Evolutionary conservation across 106 monocot species (phyloP), one percentile per base, ranked within the genome.

Genomic region (Allium fistulosum): DNA sequence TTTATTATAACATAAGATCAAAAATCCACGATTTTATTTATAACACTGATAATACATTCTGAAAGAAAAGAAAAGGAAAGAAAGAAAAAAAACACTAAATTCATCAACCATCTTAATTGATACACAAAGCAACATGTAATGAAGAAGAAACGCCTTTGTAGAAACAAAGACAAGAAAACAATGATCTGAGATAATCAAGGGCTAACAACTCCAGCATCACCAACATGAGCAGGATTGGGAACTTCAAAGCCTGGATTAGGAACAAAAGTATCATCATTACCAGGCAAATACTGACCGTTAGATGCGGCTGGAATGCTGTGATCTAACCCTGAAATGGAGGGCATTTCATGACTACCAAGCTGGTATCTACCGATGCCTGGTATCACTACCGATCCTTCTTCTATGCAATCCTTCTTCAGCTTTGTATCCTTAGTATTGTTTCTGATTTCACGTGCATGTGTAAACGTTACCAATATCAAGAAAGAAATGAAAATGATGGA

Each of bases 211-310:
- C 18, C 11, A 17, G 0, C 56, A 57, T 59, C 9, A 18, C 4
- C 59, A 17, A n/a, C 56, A 57, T 59, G 59, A 18, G 59, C 59
- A 17, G 77, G 77, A 37, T 72, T 78, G 66, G 77, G 77, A 22
- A 78, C 46, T n/a, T 78, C 77, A 47, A 48, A 72, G 0, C 77
- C 72, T 4, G 77, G 72, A 48, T 78, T 78, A 17, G 77, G 77
- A 28, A 78, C 77, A 49, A 78, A 78, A 11, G 77, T 78, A 50
- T 78, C 77, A 17, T 78, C 66, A 46, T 12, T 17, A 0, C 77
- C 77, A 0, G 72, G 77, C 16, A 78, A 16, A 46, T 66, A 72
- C 56, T 53, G 59, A 7, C 52, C 52, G 51, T 61, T 51, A 13
- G 51, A 51, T 9, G 72, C 77, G 6, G 72, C 77, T 10, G 77